Evolutionary conservation across 345 rosid genomes (phyloP), one percentile per base, ranked within the genome.

Genomic region (Erodium maritimum): DNA sequence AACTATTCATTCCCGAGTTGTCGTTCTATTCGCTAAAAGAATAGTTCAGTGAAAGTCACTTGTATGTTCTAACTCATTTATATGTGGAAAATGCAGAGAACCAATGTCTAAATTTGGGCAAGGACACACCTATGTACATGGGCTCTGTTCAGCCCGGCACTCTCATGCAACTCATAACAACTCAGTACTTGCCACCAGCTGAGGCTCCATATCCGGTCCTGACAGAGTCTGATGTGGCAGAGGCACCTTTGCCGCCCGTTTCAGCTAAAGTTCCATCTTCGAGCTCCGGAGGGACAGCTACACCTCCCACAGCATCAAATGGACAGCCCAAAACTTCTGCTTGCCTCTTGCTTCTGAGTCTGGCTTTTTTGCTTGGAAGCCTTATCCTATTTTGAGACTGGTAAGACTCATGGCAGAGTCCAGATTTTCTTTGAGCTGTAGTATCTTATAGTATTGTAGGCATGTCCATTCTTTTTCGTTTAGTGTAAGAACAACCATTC

Each of bases 181-280:
- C 53, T 64, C 10, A 0, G 1, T 57, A 54, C 45, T 14, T 77
- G 77, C 95, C 82, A 50, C 96, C 81, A 24, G 90, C 86, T 13
- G 68, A 72, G 75, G 84, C 95, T 29, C 96, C 93, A 50, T 65
- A 25, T 46, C 91, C 95, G 1, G 68, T 81, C 54, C 67, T 91
- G 60, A 62, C 69, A 0, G 86, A 63, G n/a, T 56, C 69, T 37
- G 95, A 88, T 62, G 82, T 91, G 2, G 57, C 3, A 0, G 96
- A 86, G 73, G 55, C 90, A 52, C 90, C 96, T 9, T 68, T 88
- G 70, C 86, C 95, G 19, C 48, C 76, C 0, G 63, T 68, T 19
- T 2, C 12, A 4, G 65, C 75, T 5, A 64, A 17, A 59, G 6
- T 68, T 42, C 65, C 76, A 9, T 5, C 64, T 52, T 34, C 72